Percentiles rank a stretch among this genome's conserved stretches.
Evolutionary conservation across 2,329 filamentous ascomycete genomes (phyloP).

Genomic region (Trichoderma sp.): DNA sequence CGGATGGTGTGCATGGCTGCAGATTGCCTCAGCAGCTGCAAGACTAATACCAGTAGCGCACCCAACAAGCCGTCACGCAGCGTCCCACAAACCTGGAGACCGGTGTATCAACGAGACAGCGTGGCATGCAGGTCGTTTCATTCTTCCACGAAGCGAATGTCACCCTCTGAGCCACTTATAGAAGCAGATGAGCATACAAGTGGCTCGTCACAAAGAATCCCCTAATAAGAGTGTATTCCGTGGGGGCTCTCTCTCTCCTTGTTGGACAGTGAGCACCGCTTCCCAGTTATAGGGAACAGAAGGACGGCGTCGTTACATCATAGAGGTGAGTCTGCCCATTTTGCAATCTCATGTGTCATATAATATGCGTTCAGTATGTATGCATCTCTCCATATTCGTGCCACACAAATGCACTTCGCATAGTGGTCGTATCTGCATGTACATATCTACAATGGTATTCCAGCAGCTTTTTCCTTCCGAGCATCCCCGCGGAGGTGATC

Average conservation of each 20-base stretch:
- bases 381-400: background rate
- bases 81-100: constrained; percentile 18
- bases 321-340: background rate
- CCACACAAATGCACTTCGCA: background rate
- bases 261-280: background rate
- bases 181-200: background rate
- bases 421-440: background rate
- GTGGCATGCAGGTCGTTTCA: constrained; percentile 16
- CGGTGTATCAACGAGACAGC: constrained; percentile 8
- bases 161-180: background rate
- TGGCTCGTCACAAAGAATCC: background rate
- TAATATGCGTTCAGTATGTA: background rate
- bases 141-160: background rate
- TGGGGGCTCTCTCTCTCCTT: background rate
- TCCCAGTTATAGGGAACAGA: background rate
- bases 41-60: background rate
- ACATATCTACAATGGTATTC: background rate
- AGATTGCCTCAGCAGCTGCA: background rate
- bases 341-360: background rate
- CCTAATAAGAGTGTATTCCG: background rate
- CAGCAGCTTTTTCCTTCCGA: background rate
- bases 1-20: background rate
- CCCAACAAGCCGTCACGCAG: background rate
- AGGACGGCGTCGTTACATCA: background rate
- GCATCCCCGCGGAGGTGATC: background rate